Evolutionary conservation across 352 stramenopile genomes (phyloP), one percentile per base, ranked within the genome.

Genomic region (Pythium grandisporangium): DNA sequence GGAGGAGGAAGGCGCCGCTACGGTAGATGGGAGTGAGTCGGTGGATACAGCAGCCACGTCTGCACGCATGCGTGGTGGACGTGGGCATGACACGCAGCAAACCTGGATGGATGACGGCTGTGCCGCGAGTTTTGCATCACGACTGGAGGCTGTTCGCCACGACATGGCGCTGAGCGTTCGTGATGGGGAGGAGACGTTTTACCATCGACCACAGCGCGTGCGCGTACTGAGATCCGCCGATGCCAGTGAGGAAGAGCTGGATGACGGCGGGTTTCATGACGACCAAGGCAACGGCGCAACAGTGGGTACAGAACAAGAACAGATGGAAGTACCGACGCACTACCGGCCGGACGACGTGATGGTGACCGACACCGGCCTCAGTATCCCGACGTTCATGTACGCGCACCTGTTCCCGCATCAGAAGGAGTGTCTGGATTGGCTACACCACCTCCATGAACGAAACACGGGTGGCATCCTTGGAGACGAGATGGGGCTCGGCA

Each of bases 401-500:
- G 63, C 68, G 23, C 70, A 84, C 19, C 51, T 99, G 23, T 95
- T 95, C 52, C 83, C 78, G 6, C 97, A 99, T 54, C 95, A 99
- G 63, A 69, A 79, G 19, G 84, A 96, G 51, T 97, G 92, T 48
- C 61, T 99, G 17, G 66, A 95, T 45, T 99, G 96, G 96, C 84
- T 99, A 55, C 97, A 96, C 57, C 72, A 95, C 42, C 73, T 99
- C 13, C 92, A 99, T 62, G 73, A 85, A 57, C 84, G 98, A 69
- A 93, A 96, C 48, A 93, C 89, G 14, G 96, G 96, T n/a, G 96
- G 96, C 5, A 98, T 99, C 45, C 49, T 99, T 7, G 92, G 84
- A 10, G 93, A 98, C 55, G 90, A 98, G 36, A 97, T 98, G 93
- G 89, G 88, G 11, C 65, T 98, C 11, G 95, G 95, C n/a, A 99